Conservation (phyloP, 257 asterid species). For the Eucommia ulmoides region DNA sequence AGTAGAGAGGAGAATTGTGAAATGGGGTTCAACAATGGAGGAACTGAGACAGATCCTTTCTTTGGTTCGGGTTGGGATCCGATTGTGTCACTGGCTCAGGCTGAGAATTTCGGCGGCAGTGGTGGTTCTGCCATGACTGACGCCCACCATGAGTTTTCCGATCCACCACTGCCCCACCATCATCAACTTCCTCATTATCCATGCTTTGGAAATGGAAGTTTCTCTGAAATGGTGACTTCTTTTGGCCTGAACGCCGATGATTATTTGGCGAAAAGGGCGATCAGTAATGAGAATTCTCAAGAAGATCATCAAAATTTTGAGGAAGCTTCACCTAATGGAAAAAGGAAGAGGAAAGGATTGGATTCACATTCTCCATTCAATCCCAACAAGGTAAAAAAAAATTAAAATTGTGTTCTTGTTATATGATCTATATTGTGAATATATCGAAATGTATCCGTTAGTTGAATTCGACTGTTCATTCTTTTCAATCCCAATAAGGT, state of each 20-base stretch:
- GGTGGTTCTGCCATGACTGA: constrained; percentile 35
- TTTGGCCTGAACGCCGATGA: constrained; percentile 29
- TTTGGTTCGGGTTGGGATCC: constrained; percentile 66
- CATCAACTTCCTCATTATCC: no score
- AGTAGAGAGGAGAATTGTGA: constrained; percentile 41
- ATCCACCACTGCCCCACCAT: no score
- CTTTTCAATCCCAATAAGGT: no score
- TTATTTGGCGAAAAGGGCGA: constrained; percentile 16
- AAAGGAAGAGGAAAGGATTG: constrained; percentile 47
- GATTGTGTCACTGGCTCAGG: constrained; percentile 37
- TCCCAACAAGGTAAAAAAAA: constrained; percentile 29
- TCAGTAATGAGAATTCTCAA: constrained; percentile 8
- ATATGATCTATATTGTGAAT: no score
- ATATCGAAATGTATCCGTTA: no score
- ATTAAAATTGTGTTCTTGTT: no score
- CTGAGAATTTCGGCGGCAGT: constrained; percentile 31
- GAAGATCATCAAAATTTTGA: constrained; percentile 31
- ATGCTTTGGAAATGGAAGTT: constrained; percentile 46
- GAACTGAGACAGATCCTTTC: constrained; percentile 29
- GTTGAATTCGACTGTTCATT: no score
- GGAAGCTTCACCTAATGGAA: constrained; percentile 39
- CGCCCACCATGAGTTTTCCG: constrained; percentile 39
- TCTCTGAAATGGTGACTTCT: constrained; percentile 41
- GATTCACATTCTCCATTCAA: constrained; percentile 22
- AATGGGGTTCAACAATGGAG: constrained; percentile 23